Evolutionary conservation across 306 rosid genomes (phyloP).

Genomic region (Lagenaria siceraria): DNA sequence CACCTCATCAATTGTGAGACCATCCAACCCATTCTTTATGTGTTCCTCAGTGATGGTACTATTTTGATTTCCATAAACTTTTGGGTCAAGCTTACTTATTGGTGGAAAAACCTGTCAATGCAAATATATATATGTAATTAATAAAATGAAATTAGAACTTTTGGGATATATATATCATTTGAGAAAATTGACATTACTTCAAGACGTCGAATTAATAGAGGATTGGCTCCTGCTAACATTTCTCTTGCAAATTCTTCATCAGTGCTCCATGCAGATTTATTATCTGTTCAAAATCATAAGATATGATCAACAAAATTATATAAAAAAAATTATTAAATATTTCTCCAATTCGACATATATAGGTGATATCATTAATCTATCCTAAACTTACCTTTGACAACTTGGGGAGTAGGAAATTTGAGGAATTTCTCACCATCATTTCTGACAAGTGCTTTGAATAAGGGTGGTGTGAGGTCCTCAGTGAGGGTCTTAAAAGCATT

Average conservation of each 20-base stretch:
- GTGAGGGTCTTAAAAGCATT: conserved; percentile 30
- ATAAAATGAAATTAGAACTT: not conserved
- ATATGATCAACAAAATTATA: not conserved
- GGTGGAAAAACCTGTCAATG: conserved; percentile 62
- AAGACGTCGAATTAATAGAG: conserved; percentile 49
- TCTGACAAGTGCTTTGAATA: conserved; percentile 53
- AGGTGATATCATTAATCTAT: too few species aligned
- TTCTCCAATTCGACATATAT: too few species aligned
- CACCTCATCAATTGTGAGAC: conserved; percentile 51
- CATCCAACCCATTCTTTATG: conserved; percentile 37
- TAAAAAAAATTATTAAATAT: too few species aligned
- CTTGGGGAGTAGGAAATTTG: conserved; percentile 67
- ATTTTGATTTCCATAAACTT: conserved; percentile 47
- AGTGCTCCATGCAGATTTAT: conserved; percentile 61
- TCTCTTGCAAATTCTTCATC: conserved; percentile 91
- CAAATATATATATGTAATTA: not conserved
- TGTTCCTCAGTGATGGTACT: conserved; percentile 45
- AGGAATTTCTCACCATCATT: conserved; percentile 49
- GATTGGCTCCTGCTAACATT: conserved; percentile 80
- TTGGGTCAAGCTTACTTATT: conserved; percentile 42
- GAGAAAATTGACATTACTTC: conserved; percentile 24
- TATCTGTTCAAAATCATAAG: conserved; percentile 37
- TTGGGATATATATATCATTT: not conserved
- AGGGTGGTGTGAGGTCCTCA: conserved; percentile 36
- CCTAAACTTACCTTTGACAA: conserved; percentile 81